Evolutionary conservation across 768 basidiomycete genomes (phyloP), one percentile per base, ranked within the genome.

Genomic region (Melanogaster broomeanus): DNA sequence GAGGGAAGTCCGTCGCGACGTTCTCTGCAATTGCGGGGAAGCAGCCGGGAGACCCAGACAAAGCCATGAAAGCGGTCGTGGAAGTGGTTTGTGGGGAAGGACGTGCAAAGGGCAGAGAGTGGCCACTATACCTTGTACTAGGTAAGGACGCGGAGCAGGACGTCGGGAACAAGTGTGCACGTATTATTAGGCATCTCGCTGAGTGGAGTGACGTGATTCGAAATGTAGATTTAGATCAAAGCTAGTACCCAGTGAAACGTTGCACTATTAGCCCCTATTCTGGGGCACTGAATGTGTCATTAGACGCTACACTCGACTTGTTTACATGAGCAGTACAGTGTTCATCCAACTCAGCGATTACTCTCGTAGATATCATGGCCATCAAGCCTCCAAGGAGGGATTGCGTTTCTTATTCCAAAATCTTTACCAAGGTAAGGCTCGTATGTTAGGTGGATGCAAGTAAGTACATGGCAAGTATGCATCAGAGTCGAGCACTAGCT

Each of bases 141-240:
- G 82, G 82, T 28, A 69, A 76, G 42, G 82, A 84, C 53, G 81
- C 79, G 22, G 81, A 80, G 42, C 58, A 55, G 28, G 80, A 82
- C 58, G 70, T 83, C 41, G 73, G 74, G 52, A 68, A 63, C 1
- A 84, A 82, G 65, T 79, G 74, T 42, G 61, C 60, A n/a, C 72
- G 68, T 51, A 67, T 80, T 37, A 58, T 81, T 51, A 57, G 63
- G 22, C 69, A 73, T 18, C 70, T 85, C 18, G 79, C 82, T 48
- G 78, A 79, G 45, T 84, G 82, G 81, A 68, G 72, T 51, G 80
- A 83, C 61, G 69, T 81, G 19, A 68, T 78, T 12, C 62, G 71
- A 42, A 71, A 75, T 21, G 75, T 81, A 2, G 71, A 70, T 46
- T 70, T 77, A 45, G 75, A 76, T n/a, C n/a, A n/a, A n/a, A n/a